Base-by-base conservation (phyloP, 1,284 basidiomycete genomes). In the Termitomyces sp. region DNA sequence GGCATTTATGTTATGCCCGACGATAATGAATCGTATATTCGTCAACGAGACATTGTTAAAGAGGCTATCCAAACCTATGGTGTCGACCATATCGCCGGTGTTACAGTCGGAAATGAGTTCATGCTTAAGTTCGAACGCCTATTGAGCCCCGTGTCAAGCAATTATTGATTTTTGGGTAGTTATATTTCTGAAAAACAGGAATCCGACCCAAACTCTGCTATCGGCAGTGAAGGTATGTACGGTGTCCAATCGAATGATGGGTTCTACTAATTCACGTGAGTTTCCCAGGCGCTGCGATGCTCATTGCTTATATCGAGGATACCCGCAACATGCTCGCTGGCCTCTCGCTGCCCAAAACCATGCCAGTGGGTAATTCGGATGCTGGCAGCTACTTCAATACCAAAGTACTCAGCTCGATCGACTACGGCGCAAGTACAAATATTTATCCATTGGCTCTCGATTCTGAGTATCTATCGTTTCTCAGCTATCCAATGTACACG, bases 351-450 rank as follows among this genome's bases (percentile, higher is more conserved):
- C 60, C 64, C 50, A 80, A 82, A 63, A 72, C 65, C 19, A 74
- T 94, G 46, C 84, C 85, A 0, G 81, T 98, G 40, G 96, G 96
- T 19, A 97, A 86, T 13, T 83, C 91, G 5, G 95, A 98, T 64
- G 96, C 95, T 10, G 95, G 95, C 28, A 83, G 83, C 54, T 88
- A 83, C 71, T 90, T 96, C 77, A 94, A 90, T 62, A 82, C 68
- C 0, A 62, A 79, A 55, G 83, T 98, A 21, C 79, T 92, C 1
- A 65, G 69, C 15, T 78, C 79, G 1, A 77, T 90, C 24, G 92
- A 98, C 67, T 96, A 88, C 60, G 88, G 84, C 39, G 83, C 84
- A 69, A 47, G 79, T 40, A 6, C 12, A 30, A 24, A 33, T n/a
- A 3, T 9, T 33, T 24, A 5, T 33, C 8, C 12, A 17, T 72